These are phyloP conservation scores for Globisporangium paroecandrum DNA, from an alignment of 352 stramenopile genomes.

Conservation along the genomic window DNA sequence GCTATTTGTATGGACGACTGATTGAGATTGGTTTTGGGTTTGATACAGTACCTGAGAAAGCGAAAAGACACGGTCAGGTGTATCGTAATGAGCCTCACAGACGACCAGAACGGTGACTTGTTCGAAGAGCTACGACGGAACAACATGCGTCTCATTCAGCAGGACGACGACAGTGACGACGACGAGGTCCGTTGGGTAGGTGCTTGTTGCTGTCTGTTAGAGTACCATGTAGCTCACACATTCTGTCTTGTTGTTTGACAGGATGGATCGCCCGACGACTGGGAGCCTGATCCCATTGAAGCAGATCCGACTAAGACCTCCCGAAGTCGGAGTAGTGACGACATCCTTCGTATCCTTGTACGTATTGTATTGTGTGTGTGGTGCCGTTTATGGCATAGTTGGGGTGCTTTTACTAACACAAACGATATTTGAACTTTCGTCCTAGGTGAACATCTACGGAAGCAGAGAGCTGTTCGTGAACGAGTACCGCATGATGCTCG, in stretches of 20 bases:
- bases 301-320: slow-evolving; percentile 80
- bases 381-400: background rate
- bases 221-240: background rate
- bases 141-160: slow-evolving; percentile 90
- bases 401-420: background rate
- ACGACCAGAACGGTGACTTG: slow-evolving; percentile 90
- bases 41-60: slow-evolving; percentile 82
- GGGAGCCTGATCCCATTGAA: slow-evolving; percentile 89
- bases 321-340: slow-evolving; percentile 79
- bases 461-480: slow-evolving; percentile 98
- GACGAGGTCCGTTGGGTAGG: slow-evolving; percentile 68
- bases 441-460: slow-evolving; percentile 95
- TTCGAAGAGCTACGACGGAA: slow-evolving; percentile 94
- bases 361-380: background rate
- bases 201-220: background rate
- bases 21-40: background rate
- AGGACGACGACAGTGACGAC: slow-evolving; percentile 91
- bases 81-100: slow-evolving; percentile 93
- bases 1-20: background rate
- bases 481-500: slow-evolving; percentile 97
- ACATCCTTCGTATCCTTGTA: slow-evolving; percentile 96
- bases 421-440: background rate
- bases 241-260: slow-evolving; percentile 12
- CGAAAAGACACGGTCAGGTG: slow-evolving; percentile 96
- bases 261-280: slow-evolving; percentile 82